Conservation (phyloP, 1,284 basidiomycete genomes). For the Rhodotorula sp. region DNA sequence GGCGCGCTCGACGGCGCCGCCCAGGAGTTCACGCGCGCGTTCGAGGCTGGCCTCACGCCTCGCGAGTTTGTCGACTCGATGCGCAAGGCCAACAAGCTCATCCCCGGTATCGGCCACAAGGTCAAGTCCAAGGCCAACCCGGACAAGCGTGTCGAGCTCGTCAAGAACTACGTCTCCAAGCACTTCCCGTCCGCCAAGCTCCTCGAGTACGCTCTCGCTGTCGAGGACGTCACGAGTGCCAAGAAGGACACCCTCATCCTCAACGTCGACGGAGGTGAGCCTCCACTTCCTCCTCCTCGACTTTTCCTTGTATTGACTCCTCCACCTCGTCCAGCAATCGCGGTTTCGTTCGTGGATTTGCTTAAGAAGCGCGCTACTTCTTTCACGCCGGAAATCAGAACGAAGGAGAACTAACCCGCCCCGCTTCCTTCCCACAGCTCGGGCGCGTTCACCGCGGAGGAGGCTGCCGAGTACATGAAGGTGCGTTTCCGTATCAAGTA, state of each 20-base stretch:
- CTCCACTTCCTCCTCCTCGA: neutral
- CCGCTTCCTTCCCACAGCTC: constrained; percentile 53
- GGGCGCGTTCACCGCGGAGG: constrained; percentile 92
- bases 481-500: constrained; percentile 49
- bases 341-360: constrained; percentile 96
- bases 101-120: constrained; percentile 99
- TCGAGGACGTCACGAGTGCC: constrained; percentile 94
- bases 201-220: constrained; percentile 96
- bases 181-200: constrained; percentile 76
- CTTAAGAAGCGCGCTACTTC: constrained; percentile 51
- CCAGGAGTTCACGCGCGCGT: constrained; percentile 86
- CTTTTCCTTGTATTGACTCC: neutral
- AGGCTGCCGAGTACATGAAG: constrained; percentile 96
- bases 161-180: constrained; percentile 94
- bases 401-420: neutral
- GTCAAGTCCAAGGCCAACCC: constrained; percentile 74
- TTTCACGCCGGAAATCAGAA: no score
- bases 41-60: constrained; percentile 86
- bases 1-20: constrained; percentile 99
- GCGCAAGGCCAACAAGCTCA: constrained; percentile 93
- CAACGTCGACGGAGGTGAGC: constrained; percentile 93
- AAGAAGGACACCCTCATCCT: constrained; percentile 81
- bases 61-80: constrained; percentile 97
- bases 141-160: constrained; percentile 78
- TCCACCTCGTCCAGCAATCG: constrained; percentile 56